Evolutionary conservation across 2,329 filamentous ascomycete species (phyloP).

Genomic region (Apiospora aurea): DNA sequence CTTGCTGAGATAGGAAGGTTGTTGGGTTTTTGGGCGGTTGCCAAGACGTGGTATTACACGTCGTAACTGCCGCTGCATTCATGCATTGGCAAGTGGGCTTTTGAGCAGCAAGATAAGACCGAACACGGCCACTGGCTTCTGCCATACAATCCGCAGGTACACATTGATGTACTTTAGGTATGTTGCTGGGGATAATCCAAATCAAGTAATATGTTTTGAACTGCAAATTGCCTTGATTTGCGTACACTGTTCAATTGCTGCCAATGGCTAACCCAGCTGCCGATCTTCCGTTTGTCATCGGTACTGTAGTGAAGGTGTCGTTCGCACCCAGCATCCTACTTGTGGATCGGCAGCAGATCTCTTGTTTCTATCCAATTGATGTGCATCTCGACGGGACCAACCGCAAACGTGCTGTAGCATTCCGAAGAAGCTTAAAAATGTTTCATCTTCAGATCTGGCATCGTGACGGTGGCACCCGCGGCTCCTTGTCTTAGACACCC

Average conservation of each 20-base stretch:
- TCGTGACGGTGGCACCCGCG: constrained; percentile 7
- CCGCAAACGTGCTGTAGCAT: constrained; percentile 5
- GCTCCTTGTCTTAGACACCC: not conserved
- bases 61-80: constrained; percentile 3
- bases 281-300: too few relatives aligned
- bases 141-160: not conserved
- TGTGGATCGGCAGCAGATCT: constrained; percentile 18
- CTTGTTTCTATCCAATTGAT: not conserved
- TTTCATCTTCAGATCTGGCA: constrained; percentile 1
- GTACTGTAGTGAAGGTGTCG: not conserved
- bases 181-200: not conserved
- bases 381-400: not conserved
- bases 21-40: not conserved
- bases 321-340: not conserved
- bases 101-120: not conserved
- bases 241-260: not conserved
- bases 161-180: too few relatives aligned
- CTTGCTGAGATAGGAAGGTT: constrained; percentile 20
- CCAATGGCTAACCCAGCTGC: not conserved
- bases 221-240: too few relatives aligned
- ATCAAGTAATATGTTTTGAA: not conserved
- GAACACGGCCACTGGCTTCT: not conserved
- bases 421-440: constrained; percentile 15
- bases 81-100: not conserved
- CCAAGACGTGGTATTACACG: constrained; percentile 15